Base-by-base conservation (phyloP, 331 rosid species). In the Pyracantha coccinea region DNA sequence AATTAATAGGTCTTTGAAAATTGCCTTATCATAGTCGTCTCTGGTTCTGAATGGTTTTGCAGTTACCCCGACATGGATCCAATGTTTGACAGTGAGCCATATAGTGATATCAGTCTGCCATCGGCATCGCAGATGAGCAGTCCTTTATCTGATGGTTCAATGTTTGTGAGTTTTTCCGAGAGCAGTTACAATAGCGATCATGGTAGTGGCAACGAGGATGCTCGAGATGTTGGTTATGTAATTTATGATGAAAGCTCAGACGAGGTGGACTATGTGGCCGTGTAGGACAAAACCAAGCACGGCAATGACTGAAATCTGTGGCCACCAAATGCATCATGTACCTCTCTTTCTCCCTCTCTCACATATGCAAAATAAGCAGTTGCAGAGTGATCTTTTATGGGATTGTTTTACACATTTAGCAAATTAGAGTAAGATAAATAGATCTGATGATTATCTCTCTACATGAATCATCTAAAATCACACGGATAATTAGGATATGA, bases 191-290 rank as follows among this genome's bases (percentile, higher is more conserved):
- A 85, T 38, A 92, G 96, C 35, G 97, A 92, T 71, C 99, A 88
- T 66, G 97, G 96, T 52, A 94, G 99, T 78, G 97, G 99, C 72
- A 91, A 94, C 33, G 99, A 94, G 88, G 97, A 92, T 83, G 92
- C 89, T 50, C 91, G 83, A 76, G 92, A 90, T 68, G 85, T 79
- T 32, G 78, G 80, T 72, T 85, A 72, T 66, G 85, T 83, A 69
- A 58, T 90, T 53, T 95, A 79, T 74, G 97, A 86, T 81, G 97
- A 87, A 83, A 94, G 97, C 81, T 92, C 99, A 9, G 99, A 94
- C 31, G 99, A 92, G 89, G 85, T 86, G 63, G 94, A 90, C 79
- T 82, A 79, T 77, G 78, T 88, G 82, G 50, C 79, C 57, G 62
- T 75, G 78, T 87, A 91, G 90, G 69, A 60, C 65, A 27, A 27